Evolutionary conservation across 345 rosid genomes (phyloP).

Genomic region (Corchorus capsularis): DNA sequence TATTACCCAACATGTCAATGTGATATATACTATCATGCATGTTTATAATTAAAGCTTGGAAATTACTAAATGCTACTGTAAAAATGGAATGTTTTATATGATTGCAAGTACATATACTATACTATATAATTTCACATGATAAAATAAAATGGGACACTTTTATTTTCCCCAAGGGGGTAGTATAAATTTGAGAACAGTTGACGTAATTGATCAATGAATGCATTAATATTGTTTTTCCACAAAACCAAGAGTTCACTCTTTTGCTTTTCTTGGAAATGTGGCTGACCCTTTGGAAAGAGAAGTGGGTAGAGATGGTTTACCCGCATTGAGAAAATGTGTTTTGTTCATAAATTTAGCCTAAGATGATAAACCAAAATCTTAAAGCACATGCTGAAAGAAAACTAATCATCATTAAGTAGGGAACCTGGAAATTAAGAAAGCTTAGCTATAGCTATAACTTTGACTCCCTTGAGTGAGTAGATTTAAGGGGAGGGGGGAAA

Average conservation of each 20-base stretch:
- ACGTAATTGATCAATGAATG: no score
- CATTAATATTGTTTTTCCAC: background rate
- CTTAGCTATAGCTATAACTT: background rate
- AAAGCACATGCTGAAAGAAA: background rate
- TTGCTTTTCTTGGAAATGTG: conserved; percentile 10
- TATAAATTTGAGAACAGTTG: no score
- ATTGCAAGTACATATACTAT: no score
- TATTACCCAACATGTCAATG: background rate
- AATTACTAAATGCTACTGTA: no score
- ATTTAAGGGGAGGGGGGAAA: conserved; percentile 5
- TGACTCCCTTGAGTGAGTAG: conserved; percentile 22
- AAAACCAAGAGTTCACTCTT: background rate
- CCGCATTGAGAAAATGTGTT: conserved; percentile 38
- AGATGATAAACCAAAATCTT: background rate
- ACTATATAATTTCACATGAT: no score
- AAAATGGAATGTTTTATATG: no score
- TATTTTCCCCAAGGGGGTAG: no score
- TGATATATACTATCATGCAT: no score
- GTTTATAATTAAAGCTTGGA: background rate
- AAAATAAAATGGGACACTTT: no score
- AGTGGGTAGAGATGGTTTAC: conserved; percentile 49
- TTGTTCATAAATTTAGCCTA: conserved; percentile 11
- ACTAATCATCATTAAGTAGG: background rate
- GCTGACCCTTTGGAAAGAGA: conserved; percentile 14
- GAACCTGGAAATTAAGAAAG: background rate